Base-by-base conservation (phyloP, 2,329 filamentous ascomycete genomes). In the Tolypocladium pustulatum region DNA sequence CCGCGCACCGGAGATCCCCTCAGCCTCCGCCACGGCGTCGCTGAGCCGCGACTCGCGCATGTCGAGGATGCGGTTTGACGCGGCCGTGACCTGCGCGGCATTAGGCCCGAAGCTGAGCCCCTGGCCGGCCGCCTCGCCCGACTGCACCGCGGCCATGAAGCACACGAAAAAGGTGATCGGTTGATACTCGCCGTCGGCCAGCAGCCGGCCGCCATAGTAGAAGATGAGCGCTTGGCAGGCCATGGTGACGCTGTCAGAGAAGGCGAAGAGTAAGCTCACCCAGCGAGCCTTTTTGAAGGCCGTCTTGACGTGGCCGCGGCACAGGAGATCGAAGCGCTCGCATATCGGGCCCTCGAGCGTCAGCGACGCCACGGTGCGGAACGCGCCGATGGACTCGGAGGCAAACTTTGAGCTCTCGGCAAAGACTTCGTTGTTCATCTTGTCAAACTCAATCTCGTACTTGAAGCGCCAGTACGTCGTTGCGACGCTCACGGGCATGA, bases 331-430 rank as follows among this genome's bases (percentile, higher is more conserved):
- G 65, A 91, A 92, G 38, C 86, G 80, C 3, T 77, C 66, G 49
- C 80, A 77, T 60, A 91, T 89, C 17, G 78, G 75, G 59, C 85
- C 78, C 67, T 91, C 88, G 66, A 91, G 81, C 1, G 85, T 88
- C 22, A 91, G 76, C 1, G 86, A 81, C 0, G 85, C 75, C 6
- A 91, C 88, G 0, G 89, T 91, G 12, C 88, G 80, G 69, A 90
- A 89, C 0, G 88, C 88, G 1, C 84, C 81, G 46, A 91, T 88
- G 4, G 87, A 82, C 68, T 92, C 89, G 1, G 87, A 82, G 0
- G 87, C 88, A 64, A 91, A 90, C 65, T 88, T 83, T 25, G 88
- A 89, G 65, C 86, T 90, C 63, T 87, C 83, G 20, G 81, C 79
- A 63, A 90, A 91, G 0, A 90, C 85, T 13, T 78, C 79, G 1